Percentiles rank a stretch among this genome's conserved stretches.
Evolutionary conservation across 23 red algal species (phyloP).

Genomic region (Gracilaria vermiculophylla): DNA sequence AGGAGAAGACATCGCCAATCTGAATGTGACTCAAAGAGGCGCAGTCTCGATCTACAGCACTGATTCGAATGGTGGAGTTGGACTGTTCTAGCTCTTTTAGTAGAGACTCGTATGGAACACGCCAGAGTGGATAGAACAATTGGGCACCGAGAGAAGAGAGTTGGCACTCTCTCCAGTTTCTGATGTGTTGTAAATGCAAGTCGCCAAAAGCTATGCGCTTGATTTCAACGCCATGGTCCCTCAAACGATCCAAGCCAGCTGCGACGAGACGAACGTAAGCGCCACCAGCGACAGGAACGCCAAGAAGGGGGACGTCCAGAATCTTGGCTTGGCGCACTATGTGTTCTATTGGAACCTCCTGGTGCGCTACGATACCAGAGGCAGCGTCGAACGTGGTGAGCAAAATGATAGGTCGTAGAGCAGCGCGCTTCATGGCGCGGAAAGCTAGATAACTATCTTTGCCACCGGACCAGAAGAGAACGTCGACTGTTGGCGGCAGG

Average conservation of each 20-base stretch:
- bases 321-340: slow-evolving; percentile 44
- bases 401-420: slow-evolving; percentile 46
- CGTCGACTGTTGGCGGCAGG: slow-evolving; percentile 13
- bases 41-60: slow-evolving; percentile 19
- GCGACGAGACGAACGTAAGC: slow-evolving; percentile 10
- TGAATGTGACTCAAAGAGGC: background rate
- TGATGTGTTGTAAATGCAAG: slow-evolving; percentile 58
- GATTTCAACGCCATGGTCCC: slow-evolving; percentile 40
- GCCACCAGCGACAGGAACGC: slow-evolving; percentile 54
- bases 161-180: slow-evolving; percentile 55
- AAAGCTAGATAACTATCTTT: slow-evolving; percentile 76
- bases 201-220: slow-evolving; percentile 67
- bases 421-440: slow-evolving; percentile 8
- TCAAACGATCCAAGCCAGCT: slow-evolving; percentile 1
- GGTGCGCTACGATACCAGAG: slow-evolving; percentile 61
- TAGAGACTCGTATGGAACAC: slow-evolving; percentile 29
- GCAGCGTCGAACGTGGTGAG: slow-evolving; percentile 61
- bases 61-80: slow-evolving; percentile 18
- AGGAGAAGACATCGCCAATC: slow-evolving; percentile 54
- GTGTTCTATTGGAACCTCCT: slow-evolving; percentile 52
- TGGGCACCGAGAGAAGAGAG: slow-evolving; percentile 1
- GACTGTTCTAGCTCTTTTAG: slow-evolving; percentile 31
- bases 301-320: slow-evolving; percentile 47
- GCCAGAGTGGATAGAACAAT: slow-evolving; percentile 55
- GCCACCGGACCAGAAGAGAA: slow-evolving; percentile 72